Conservation (phyloP, 2,329 filamentous ascomycete species). For the Cladosporium sphaerospermum region DNA sequence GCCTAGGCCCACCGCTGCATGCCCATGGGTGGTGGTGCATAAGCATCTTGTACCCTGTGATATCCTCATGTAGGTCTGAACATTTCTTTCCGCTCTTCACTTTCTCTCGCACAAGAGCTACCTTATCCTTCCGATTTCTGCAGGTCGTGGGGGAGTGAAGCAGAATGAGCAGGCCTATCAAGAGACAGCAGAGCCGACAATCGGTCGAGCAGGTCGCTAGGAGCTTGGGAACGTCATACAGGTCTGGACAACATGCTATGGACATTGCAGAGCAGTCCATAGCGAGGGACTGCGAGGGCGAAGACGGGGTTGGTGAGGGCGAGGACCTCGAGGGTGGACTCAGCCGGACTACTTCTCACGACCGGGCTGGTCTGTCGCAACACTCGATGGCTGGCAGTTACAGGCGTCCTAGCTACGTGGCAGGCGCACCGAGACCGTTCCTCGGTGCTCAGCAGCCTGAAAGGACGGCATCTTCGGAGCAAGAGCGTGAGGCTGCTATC, state of each 20-base stretch:
- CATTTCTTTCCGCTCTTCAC: neutral
- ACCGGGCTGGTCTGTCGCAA: conserved; percentile 14
- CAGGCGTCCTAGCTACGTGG: conserved; percentile 69
- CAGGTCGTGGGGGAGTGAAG: neutral
- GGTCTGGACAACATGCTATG: conserved; percentile 16
- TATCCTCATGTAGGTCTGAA: neutral
- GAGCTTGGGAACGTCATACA: conserved; percentile 25
- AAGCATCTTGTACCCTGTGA: neutral
- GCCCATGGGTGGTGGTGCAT: neutral
- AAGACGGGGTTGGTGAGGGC: neutral
- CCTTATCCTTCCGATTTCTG: neutral
- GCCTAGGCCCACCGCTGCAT: neutral
- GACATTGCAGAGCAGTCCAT: conserved; percentile 16
- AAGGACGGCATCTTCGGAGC: conserved; percentile 34
- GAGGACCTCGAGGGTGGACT: conserved; percentile 14
- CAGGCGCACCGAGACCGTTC: conserved; percentile 64
- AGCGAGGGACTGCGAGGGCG: conserved; percentile 13
- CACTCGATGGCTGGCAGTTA: conserved; percentile 60
- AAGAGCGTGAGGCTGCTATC: conserved; percentile 48
- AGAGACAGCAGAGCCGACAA: conserved; percentile 7
- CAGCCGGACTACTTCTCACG: conserved; percentile 15
- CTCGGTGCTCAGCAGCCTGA: conserved; percentile 51
- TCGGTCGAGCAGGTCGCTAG: conserved; percentile 11
- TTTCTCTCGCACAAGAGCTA: neutral
- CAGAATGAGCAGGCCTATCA: conserved; percentile 16